Conservation (phyloP, 2,329 filamentous ascomycete species). For the Pseudopyrenochaeta lycopersici region DNA sequence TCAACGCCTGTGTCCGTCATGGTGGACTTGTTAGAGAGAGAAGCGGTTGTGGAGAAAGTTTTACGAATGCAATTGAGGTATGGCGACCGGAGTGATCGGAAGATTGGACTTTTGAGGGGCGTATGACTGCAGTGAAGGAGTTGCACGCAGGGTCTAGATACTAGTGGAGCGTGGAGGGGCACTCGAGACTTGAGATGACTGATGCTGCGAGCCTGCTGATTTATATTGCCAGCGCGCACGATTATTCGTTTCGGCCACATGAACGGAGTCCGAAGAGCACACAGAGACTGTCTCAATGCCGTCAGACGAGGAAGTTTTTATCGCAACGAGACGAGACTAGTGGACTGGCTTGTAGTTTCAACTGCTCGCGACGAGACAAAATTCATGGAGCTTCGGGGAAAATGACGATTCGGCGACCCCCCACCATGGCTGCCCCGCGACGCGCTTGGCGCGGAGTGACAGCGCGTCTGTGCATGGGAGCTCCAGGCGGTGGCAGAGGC, state of each 20-base stretch:
- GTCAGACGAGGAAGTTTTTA: neutral
- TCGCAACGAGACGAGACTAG: slow-evolving; percentile 7
- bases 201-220: slow-evolving; percentile 37
- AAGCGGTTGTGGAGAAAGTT: slow-evolving; percentile 13
- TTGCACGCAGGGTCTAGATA: slow-evolving; percentile 7
- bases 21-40: slow-evolving; percentile 8
- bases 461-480: slow-evolving; percentile 13
- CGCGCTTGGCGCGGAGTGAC: slow-evolving; percentile 17
- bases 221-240: slow-evolving; percentile 24
- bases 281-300: neutral
- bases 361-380: neutral
- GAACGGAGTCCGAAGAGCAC: slow-evolving; percentile 6
- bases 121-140: slow-evolving; percentile 8
- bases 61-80: neutral
- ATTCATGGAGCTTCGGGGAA: neutral
- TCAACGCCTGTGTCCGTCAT: slow-evolving; percentile 62
- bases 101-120: neutral
- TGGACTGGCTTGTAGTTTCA: neutral
- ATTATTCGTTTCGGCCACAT: slow-evolving; percentile 21
- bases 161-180: slow-evolving; percentile 26
- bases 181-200: slow-evolving; percentile 36
- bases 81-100: neutral
- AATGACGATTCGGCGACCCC: slow-evolving; percentile 10
- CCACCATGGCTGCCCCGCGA: slow-evolving; percentile 22
- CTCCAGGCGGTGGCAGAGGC: slow-evolving; percentile 9